A percentile compares a stretch with the other conserved stretches of the same genome.
phyloP scores from a whole-genome alignment of 768 basidiomycete species.

The Leccinum rimulosum region DNA sequence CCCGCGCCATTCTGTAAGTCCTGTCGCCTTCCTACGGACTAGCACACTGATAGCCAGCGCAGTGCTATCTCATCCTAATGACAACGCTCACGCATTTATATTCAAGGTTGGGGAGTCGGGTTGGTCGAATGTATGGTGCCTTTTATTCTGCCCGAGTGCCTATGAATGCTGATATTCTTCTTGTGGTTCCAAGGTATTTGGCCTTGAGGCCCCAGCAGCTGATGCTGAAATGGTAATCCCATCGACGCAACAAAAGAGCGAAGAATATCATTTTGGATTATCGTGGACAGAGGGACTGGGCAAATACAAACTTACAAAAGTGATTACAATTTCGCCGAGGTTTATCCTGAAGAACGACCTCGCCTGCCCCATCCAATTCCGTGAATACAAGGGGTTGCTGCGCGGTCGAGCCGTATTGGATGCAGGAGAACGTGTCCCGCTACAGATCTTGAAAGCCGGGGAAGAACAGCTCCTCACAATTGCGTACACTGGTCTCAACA shows the following conservation, averaged over 20 bases:
- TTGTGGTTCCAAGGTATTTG: conserved; percentile 54
- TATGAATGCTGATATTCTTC: conserved; percentile 6
- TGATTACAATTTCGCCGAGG: conserved; percentile 87
- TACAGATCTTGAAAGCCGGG: conserved; percentile 64
- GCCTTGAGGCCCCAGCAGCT: conserved; percentile 90
- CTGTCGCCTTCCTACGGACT: conserved; percentile 1
- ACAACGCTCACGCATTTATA: conserved; percentile 79
- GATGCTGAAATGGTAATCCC: conserved; percentile 78
- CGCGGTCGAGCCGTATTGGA: conserved; percentile 58
- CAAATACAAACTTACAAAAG: conserved; percentile 94
- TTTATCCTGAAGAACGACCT: conserved; percentile 88
- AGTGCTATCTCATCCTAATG: conserved; percentile 87
- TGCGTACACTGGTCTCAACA: conserved; percentile 81
- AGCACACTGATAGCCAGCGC: conserved; percentile 1
- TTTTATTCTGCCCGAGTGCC: conserved; percentile 3
- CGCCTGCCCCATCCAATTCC: conserved; percentile 64
- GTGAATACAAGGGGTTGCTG: conserved; percentile 78
- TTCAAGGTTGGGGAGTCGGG: conserved; percentile 77
- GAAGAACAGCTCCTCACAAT: conserved; percentile 77
- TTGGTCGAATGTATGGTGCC: conserved; percentile 76
- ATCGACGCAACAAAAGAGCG: conserved; percentile 56
- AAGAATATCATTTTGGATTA: conserved; percentile 78
- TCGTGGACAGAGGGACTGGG: conserved; percentile 95
- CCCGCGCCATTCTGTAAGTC: conserved; percentile 80
- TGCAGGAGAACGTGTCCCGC: conserved; percentile 65